Base-by-base conservation (phyloP, 345 rosid genomes). In the Salix brachista region DNA sequence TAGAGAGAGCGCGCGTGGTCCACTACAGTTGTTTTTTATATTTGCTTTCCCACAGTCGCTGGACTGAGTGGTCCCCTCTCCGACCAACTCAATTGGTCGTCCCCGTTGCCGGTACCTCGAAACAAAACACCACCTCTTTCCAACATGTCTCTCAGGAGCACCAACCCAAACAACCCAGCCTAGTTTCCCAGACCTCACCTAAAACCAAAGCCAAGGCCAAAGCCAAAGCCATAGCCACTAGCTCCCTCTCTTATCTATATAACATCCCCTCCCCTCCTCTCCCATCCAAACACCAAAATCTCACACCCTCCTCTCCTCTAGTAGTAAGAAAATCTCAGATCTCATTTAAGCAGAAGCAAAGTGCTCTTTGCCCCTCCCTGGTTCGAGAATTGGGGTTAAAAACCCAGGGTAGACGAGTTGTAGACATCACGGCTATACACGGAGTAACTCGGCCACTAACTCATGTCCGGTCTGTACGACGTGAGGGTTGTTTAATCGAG, bases 391-490 rank as follows among this genome's bases (percentile, higher is more conserved):
- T 23, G 23, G 37, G 65, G 77, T 77, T 67, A 60, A 79, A 79
- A 17, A 60, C 78, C 83, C 79, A 62, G 79, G 79, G 71, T 4
- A 50, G 67, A 71, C 82, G 75, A 64, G 82, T 87, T 87, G 94
- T 73, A 84, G 97, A 86, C 91, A 94, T 91, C 98, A 96, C 99
- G 99, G 99, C 99, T 92, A 89, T 92, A 91, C 89, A 82, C 91
- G 82, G 92, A 83, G 85, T 65, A 84, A 54, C 72, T 64, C 90
- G 88, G 86, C 85, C 86, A 70, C 84, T 85, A 73, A 65, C 84
- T 78, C 96, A 96, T 91, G 98, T 85, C 95, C 97, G 89, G 52
- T n/a, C 89, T 60, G 86, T 80, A 64, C 97, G 92, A 84, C 93
- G 94, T 52, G 89, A 88, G 95, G 95, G 97, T 83, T 85, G 91